Evolutionary conservation across 805 yeast genomes (phyloP), one percentile per base, ranked within the genome.

Genomic region (Wickerhamomyces hampshirensis): DNA sequence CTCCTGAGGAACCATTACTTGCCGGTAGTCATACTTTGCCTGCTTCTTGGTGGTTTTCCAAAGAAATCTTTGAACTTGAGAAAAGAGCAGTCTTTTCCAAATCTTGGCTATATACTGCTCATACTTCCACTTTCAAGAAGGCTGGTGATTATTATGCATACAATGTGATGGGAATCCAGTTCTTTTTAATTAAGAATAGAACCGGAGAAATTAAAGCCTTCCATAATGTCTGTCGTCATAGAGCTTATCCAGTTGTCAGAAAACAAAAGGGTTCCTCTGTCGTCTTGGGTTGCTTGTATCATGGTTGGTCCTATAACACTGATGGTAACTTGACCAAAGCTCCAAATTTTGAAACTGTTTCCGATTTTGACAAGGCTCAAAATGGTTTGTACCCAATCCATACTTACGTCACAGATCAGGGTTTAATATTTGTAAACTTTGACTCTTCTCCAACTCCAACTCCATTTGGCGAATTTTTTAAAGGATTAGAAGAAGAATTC

Each of bases 11-110:
- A n/a, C 31, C 38, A 31, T 21, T 24, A 12, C 34, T 27, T 8
- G 67, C 66, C 16, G 68, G 68, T 19, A 62, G 61, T 40, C 76
- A 75, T 56, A 76, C 83, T 0, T 63, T 76, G 31, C 83, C 83
- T 19, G 77, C 82, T 9, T 71, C 79, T 14, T 76, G 82, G 82
- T 76, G 80, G 80, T 71, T 73, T 14, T 72, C 79, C 9, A 74
- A 71, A 37, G 71, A 71, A 41, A 70, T 76, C 31, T 71, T 71
- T 48, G 80, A 76, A 30, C 60, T 75, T 38, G 83, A 76, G 51
- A 76, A 72, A 47, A 63, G 79, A 48, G 68, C 81, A 12, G 65
- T 76, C 41, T 76, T 76, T 56, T 64, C 69, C 49, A 68, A 72
- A 51, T 60, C 77, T 18, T 76, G 83, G 83, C 50, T 76, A 34